Conservation (phyloP, 2,329 filamentous ascomycete species). For the Cytospora chrysosperma region DNA sequence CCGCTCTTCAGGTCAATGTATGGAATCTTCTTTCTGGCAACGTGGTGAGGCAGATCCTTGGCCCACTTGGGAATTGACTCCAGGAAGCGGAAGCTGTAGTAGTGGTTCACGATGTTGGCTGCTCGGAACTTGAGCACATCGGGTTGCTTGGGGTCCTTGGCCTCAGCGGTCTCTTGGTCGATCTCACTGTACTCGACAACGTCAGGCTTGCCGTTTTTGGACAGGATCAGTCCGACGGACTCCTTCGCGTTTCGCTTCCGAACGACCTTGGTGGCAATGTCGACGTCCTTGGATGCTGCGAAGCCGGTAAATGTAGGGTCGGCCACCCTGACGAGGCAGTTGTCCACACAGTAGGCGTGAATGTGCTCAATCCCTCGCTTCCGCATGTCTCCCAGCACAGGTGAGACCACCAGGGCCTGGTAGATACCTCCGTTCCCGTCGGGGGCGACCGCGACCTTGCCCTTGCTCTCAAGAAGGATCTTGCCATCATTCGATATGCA, state of each 20-base stretch:
- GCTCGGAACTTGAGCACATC: slow-evolving; percentile 91
- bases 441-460: slow-evolving; percentile 88
- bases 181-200: slow-evolving; percentile 99
- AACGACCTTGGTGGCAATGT: slow-evolving; percentile 99
- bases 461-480: slow-evolving; percentile 89
- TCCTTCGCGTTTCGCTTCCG: slow-evolving; percentile 96
- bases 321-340: slow-evolving; percentile 98
- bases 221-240: slow-evolving; percentile 89
- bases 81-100: slow-evolving; percentile 94
- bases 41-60: slow-evolving; percentile 86
- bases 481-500: slow-evolving; percentile 98
- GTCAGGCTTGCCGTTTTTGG: slow-evolving; percentile 93
- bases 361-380: slow-evolving; percentile 90
- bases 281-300: slow-evolving; percentile 80
- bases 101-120: slow-evolving; percentile 99
- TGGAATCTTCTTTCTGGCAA: slow-evolving; percentile 98
- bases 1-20: slow-evolving; percentile 74
- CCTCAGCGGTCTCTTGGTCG: slow-evolving; percentile 82
- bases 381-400: slow-evolving; percentile 83
- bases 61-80: slow-evolving; percentile 86
- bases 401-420: slow-evolving; percentile 78
- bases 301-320: slow-evolving; percentile 96
- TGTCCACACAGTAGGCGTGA: slow-evolving; percentile 97
- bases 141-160: slow-evolving; percentile 76
- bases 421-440: slow-evolving; percentile 98